A percentile compares a stretch with the other conserved stretches of the same genome.
Conservation (phyloP, 2,329 filamentous ascomycete genomes). For the Coniochaeta hoffmannii region DNA sequence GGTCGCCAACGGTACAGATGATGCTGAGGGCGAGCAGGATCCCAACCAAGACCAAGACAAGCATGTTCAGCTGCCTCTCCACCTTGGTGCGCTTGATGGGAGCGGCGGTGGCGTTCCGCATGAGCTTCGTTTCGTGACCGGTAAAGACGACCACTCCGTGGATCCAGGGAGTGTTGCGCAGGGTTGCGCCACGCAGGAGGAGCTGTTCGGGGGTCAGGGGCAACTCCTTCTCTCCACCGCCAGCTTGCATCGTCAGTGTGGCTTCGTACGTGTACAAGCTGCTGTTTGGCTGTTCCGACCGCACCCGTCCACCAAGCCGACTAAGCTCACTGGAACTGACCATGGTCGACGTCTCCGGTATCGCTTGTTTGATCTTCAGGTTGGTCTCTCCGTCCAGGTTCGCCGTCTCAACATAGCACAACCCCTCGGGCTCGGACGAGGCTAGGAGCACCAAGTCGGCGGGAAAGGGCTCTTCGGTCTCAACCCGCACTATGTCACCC, state of each 20-base stretch:
- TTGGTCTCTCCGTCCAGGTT: constrained; percentile 98
- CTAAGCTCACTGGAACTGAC: constrained; percentile 84
- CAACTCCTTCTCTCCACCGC: constrained; percentile 88
- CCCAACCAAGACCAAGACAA: constrained; percentile 82
- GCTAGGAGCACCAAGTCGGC: constrained; percentile 88
- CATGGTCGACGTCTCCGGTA: constrained; percentile 83
- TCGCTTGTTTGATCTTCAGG: constrained; percentile 95
- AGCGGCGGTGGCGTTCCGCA: constrained; percentile 95
- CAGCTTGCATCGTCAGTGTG: constrained; percentile 82
- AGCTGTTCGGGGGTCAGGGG: constrained; percentile 88
- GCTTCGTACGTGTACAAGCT: constrained; percentile 98
- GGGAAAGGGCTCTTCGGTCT: constrained; percentile 92
- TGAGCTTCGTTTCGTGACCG: constrained; percentile 96
- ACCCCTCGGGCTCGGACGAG: constrained; percentile 91
- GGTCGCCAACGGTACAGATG: constrained; percentile 84
- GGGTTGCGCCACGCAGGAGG: constrained; percentile 81
- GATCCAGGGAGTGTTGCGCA: constrained; percentile 95
- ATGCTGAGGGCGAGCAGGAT: constrained; percentile 81
- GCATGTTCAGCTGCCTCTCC: constrained; percentile 85
- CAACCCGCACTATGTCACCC: constrained; percentile 85
- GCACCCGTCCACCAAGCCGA: constrained; percentile 75
- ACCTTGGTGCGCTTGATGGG: constrained; percentile 98
- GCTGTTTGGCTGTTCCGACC: constrained; percentile 96
- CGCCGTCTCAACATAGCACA: constrained; percentile 98
- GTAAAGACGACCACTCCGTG: constrained; percentile 96